phyloP scores from a whole-genome alignment of 2,329 filamentous ascomycete genomes.

The Chaetomium globosum region DNA sequence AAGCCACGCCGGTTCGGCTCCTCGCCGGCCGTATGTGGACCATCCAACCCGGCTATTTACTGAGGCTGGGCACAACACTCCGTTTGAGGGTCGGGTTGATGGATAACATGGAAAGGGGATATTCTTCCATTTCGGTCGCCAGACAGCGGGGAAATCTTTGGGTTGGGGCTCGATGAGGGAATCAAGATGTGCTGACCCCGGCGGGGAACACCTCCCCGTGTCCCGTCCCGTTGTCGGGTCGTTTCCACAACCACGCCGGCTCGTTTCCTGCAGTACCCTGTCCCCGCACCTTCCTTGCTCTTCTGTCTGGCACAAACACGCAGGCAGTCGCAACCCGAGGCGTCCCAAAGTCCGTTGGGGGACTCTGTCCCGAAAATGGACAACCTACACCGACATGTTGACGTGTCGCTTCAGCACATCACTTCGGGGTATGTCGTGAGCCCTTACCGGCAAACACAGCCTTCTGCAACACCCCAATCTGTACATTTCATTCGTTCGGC shows the following conservation, averaged over 20 bases:
- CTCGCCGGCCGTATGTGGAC: constrained; percentile 16
- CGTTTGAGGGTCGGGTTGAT: background rate
- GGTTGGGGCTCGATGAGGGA: constrained; percentile 17
- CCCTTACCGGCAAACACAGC: constrained; percentile 28
- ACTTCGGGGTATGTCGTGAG: constrained; percentile 29
- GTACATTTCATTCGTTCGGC: constrained; percentile 26
- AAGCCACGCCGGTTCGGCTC: constrained; percentile 19
- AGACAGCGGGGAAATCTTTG: constrained; percentile 14
- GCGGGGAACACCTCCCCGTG: constrained; percentile 16
- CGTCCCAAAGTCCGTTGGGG: constrained; percentile 18
- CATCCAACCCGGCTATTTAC: constrained; percentile 23
- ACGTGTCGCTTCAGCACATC: constrained; percentile 35
- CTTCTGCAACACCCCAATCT: constrained; percentile 20
- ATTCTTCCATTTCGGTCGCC: background rate
- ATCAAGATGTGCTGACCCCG: constrained; percentile 6
- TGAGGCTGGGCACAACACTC: constrained; percentile 4
- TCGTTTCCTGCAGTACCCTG: constrained; percentile 25
- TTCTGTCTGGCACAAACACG: constrained; percentile 36
- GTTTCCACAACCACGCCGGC: constrained; percentile 27
- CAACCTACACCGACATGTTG: constrained; percentile 36
- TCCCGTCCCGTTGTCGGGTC: constrained; percentile 19
- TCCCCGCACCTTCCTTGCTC: constrained; percentile 28
- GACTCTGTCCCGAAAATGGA: constrained; percentile 24
- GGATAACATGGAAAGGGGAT: no score
- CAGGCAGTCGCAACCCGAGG: constrained; percentile 28